These are phyloP conservation scores for Tillandsia leiboldiana DNA, from an alignment of 176 grass and related monocot species.

Conservation along the genomic window DNA sequence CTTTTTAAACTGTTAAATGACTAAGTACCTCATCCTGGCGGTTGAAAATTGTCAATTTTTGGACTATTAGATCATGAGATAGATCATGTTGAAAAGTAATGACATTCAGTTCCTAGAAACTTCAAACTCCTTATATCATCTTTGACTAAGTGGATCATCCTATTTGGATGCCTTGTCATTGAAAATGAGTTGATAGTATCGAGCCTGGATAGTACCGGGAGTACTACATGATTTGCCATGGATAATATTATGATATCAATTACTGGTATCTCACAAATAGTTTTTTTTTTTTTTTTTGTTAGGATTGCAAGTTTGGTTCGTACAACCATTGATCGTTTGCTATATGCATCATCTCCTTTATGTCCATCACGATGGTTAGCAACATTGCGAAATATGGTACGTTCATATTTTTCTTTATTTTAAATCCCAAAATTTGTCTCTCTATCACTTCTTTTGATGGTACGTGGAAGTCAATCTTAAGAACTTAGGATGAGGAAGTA, in stretches of 20 bases:
- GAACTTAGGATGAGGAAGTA: neutral
- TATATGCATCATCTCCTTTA: constrained; percentile 73
- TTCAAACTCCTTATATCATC: too few species aligned
- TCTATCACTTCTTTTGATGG: neutral
- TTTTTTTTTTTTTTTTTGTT: constrained; percentile 12
- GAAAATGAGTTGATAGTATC: too few species aligned
- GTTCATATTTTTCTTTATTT: constrained; percentile 1
- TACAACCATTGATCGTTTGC: constrained; percentile 77
- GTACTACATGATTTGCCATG: neutral
- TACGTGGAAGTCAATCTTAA: neutral
- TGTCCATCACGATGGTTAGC: constrained; percentile 80
- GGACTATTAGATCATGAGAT: neutral
- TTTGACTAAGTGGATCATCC: too few species aligned
- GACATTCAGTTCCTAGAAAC: too few species aligned
- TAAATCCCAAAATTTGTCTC: neutral
- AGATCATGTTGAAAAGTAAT: neutral
- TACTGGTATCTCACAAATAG: neutral
- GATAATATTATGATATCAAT: constrained; percentile 1
- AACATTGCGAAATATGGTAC: constrained; percentile 72
- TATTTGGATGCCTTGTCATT: too few species aligned
- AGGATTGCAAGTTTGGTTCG: constrained; percentile 88
- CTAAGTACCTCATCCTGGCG: too few species aligned
- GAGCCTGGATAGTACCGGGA: too few species aligned
- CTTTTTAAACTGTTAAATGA: too few species aligned
- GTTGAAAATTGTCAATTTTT: too few species aligned